A percentile compares a stretch with the other conserved stretches of the same genome.
Conservation (phyloP, 352 stramenopile species). For the Pythium aristosporum region DNA sequence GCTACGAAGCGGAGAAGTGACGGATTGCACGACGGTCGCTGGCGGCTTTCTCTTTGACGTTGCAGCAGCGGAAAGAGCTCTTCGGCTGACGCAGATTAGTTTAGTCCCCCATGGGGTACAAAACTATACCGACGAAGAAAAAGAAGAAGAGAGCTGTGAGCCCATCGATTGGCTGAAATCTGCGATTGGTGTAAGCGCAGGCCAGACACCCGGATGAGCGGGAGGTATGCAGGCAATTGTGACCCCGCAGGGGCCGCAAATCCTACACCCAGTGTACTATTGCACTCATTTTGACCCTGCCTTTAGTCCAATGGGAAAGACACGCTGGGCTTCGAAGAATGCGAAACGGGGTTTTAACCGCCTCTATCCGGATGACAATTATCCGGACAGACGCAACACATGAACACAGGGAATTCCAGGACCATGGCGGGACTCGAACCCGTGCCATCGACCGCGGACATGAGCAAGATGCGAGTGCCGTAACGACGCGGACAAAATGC, state of each 20-base stretch:
- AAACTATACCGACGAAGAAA: neutral
- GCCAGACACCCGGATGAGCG: conserved; percentile 84
- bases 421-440: conserved; percentile 57
- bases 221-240: conserved; percentile 13
- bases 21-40: conserved; percentile 14
- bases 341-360: conserved; percentile 28
- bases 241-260: conserved; percentile 30
- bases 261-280: conserved; percentile 41
- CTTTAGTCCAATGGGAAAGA: conserved; percentile 90
- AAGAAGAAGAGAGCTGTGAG: conserved; percentile 42
- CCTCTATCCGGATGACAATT: conserved; percentile 7
- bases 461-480: conserved; percentile 13
- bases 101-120: conserved; percentile 2
- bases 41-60: conserved; percentile 11
- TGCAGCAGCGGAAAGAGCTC: conserved; percentile 15
- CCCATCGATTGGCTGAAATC: conserved; percentile 85
- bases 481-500: conserved; percentile 31
- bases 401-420: conserved; percentile 11
- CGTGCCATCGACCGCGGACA: conserved; percentile 26
- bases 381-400: conserved; percentile 23
- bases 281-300: conserved; percentile 86
- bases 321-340: conserved; percentile 89
- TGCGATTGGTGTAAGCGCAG: conserved; percentile 67
- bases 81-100: neutral
- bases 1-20: neutral